Percentiles rank a stretch among this genome's conserved stretches.
These are phyloP conservation scores for Dryas alaskensis DNA, from an alignment of 306 rosid species.

Conservation along the genomic window DNA sequence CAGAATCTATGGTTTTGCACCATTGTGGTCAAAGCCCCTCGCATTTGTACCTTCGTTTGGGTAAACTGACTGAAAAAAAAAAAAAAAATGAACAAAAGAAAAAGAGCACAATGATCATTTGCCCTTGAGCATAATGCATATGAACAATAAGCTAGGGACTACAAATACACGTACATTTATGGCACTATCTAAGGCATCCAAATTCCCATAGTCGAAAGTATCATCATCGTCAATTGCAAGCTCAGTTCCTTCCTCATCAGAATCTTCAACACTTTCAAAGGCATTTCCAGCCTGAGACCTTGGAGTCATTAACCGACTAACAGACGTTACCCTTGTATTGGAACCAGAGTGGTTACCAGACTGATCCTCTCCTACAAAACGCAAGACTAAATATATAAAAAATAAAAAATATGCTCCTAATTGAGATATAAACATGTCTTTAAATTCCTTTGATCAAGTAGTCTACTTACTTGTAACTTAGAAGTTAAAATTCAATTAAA, in stretches of 20 bases:
- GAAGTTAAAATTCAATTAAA: too few relatives aligned
- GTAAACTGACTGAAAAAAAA: constrained; percentile 11
- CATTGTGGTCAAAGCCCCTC: constrained; percentile 1
- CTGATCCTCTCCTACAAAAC: constrained; percentile 36
- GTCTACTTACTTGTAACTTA: too few relatives aligned
- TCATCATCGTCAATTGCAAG: constrained; percentile 43
- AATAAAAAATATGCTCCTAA: not conserved
- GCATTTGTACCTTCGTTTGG: constrained; percentile 20
- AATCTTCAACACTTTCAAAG: constrained; percentile 49
- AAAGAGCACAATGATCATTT: not conserved
- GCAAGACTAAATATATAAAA: not conserved
- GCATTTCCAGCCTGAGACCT: constrained; percentile 50
- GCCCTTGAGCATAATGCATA: not conserved
- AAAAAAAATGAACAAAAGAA: not conserved
- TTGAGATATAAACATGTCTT: not conserved
- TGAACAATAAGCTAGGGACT: not conserved
- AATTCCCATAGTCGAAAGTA: constrained; percentile 36
- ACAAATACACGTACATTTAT: constrained; percentile 31
- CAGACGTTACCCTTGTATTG: constrained; percentile 43
- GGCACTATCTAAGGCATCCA: constrained; percentile 27
- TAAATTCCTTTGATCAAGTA: not conserved
- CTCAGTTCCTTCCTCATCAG: constrained; percentile 64
- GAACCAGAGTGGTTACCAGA: constrained; percentile 34
- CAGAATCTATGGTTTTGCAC: constrained; percentile 1
- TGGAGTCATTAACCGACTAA: constrained; percentile 52